Conservation (phyloP, 305 asterid genomes). For the Galium porrigens region DNA sequence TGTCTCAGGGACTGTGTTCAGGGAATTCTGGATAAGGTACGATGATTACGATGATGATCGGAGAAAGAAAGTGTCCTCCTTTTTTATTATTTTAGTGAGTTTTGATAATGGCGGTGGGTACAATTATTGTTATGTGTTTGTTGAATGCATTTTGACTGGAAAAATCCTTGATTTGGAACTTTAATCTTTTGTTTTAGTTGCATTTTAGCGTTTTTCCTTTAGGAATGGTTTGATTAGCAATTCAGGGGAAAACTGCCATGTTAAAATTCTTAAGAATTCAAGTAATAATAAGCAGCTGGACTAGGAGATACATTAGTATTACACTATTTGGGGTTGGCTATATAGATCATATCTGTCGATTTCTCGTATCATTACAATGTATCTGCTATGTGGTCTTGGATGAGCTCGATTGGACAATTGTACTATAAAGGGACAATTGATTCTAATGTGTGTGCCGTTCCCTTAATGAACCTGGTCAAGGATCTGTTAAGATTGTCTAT, state of each 20-base stretch:
- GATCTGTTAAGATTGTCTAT: not conserved
- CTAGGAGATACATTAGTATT: too few species aligned
- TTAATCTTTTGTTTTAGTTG: not conserved
- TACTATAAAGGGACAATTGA: not conserved
- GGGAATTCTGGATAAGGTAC: conserved; percentile 25
- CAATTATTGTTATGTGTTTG: not conserved
- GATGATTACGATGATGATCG: not conserved
- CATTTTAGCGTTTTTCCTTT: not conserved
- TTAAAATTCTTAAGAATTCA: not conserved
- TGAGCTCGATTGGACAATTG: not conserved
- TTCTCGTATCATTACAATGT: too few species aligned
- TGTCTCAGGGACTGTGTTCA: conserved; percentile 24
- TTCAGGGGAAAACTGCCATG: not conserved
- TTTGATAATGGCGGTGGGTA: not conserved
- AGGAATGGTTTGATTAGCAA: not conserved
- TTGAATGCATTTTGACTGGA: not conserved
- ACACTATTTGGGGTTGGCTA: too few species aligned
- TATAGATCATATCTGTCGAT: too few species aligned
- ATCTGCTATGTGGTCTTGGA: not conserved
- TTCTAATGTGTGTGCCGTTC: not conserved
- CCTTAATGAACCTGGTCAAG: not conserved
- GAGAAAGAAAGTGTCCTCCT: not conserved
- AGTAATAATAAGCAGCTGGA: not conserved
- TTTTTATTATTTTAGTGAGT: not conserved
- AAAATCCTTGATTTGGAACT: not conserved